A percentile compares a stretch with the other conserved stretches of the same genome.
Conservation (phyloP, 2,329 filamentous ascomycete genomes). For the Teratosphaeria destructans region DNA sequence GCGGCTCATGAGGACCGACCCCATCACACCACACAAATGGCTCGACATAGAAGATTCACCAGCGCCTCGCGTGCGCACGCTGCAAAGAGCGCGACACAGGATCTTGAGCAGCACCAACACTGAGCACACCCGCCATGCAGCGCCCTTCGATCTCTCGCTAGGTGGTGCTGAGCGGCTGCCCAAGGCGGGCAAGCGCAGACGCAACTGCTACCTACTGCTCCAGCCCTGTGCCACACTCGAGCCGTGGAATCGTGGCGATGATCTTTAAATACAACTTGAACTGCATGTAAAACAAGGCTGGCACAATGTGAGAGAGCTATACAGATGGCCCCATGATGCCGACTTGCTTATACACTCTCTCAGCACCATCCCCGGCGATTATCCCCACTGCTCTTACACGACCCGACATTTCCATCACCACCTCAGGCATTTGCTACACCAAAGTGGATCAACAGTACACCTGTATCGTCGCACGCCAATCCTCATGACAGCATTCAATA, state of each 20-base stretch:
- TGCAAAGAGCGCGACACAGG: neutral
- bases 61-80: neutral
- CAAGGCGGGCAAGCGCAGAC: neutral
- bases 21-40: neutral
- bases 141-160: neutral
- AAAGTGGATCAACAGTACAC: neutral
- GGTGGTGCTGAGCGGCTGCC: neutral
- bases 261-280: neutral
- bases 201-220: neutral
- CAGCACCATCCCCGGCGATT: neutral
- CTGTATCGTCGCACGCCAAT: neutral
- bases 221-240: neutral
- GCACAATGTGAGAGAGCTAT: neutral
- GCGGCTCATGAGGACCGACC: neutral
- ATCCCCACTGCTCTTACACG: neutral
- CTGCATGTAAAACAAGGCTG: neutral
- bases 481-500: neutral
- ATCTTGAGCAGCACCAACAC: neutral
- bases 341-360: neutral
- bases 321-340: neutral
- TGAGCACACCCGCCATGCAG: neutral
- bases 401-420: neutral
- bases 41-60: neutral
- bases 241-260: neutral
- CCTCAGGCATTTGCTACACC: neutral